These are phyloP conservation scores for Ocimum tenuiflorum DNA, from an alignment of 257 asterid species.

Conservation along the genomic window DNA sequence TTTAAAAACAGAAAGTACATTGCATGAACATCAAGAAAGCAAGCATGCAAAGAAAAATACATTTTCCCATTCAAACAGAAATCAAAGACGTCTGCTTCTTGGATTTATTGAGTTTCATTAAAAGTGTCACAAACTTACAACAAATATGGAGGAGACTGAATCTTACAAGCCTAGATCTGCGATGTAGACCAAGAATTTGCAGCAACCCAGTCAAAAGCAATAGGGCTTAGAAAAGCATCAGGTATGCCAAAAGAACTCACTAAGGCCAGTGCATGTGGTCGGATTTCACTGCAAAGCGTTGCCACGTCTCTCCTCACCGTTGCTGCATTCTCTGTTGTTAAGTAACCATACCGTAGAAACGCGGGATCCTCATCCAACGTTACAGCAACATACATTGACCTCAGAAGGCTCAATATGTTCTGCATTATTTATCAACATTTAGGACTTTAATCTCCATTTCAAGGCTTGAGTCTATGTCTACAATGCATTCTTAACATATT, in stretches of 20 bases:
- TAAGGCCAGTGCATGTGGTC: conserved; percentile 79
- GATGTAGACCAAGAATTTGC: conserved; percentile 66
- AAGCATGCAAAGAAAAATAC: neutral
- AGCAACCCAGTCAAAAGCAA: conserved; percentile 89
- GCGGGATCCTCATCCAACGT: conserved; percentile 82
- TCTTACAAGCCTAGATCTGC: conserved; percentile 12
- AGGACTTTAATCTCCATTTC: too few species aligned
- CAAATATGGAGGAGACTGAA: neutral
- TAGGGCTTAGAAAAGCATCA: conserved; percentile 83
- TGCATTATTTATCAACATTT: conserved; percentile 25
- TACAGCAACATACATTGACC: conserved; percentile 57
- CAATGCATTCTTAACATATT: too few species aligned
- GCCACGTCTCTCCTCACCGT: conserved; percentile 66
- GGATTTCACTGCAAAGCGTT: conserved; percentile 63
- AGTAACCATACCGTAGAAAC: conserved; percentile 76
- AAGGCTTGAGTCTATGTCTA: too few species aligned
- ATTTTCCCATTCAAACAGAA: neutral
- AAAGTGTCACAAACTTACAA: neutral
- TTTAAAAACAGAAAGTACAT: too few species aligned
- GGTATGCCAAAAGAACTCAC: conserved; percentile 80
- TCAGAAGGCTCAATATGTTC: conserved; percentile 57
- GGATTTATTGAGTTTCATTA: neutral
- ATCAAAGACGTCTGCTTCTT: neutral
- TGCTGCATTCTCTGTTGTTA: conserved; percentile 54
- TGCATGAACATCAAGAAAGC: neutral